A percentile compares a stretch with the other conserved stretches of the same genome.
phyloP scores from a whole-genome alignment of 2,329 filamentous ascomycete genomes.

The Fusarium beomiforme region DNA sequence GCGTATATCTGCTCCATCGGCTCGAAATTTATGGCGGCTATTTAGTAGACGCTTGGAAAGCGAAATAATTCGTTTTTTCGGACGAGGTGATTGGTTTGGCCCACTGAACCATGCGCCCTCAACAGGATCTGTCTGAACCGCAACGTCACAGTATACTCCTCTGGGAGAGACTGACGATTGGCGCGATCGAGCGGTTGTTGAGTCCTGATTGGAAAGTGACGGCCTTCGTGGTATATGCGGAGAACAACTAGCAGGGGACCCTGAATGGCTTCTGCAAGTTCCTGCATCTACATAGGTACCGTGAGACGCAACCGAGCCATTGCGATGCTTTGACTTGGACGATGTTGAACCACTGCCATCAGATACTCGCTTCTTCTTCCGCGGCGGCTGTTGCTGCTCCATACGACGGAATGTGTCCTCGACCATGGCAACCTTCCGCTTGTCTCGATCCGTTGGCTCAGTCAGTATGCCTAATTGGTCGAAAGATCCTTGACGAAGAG shows the following conservation, averaged over 20 bases:
- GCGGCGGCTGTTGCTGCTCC: constrained; percentile 65
- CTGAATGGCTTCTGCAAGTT: constrained; percentile 64
- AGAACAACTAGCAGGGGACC: constrained; percentile 59
- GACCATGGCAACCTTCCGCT: constrained; percentile 73
- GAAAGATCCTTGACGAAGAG: constrained; percentile 67
- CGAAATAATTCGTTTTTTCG: constrained; percentile 61
- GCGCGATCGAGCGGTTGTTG: constrained; percentile 46
- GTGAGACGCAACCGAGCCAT: constrained; percentile 49
- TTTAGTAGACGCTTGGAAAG: constrained; percentile 64
- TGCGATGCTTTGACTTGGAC: constrained; percentile 53
- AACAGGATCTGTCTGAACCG: constrained; percentile 65
- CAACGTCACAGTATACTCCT: constrained; percentile 60
- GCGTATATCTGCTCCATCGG: constrained; percentile 53
- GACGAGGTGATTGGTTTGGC: constrained; percentile 47
- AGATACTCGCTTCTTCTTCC: constrained; percentile 71
- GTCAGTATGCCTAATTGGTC: constrained; percentile 69
- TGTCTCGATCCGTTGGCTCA: constrained; percentile 72
- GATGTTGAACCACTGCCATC: constrained; percentile 56
- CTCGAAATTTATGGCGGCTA: constrained; percentile 55
- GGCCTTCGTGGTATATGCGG: constrained; percentile 48
- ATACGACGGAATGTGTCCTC: constrained; percentile 71
- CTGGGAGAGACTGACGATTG: constrained; percentile 52
- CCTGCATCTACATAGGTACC: constrained; percentile 62
- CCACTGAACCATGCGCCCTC: constrained; percentile 64
- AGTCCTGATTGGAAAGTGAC: constrained; percentile 43